These are phyloP conservation scores for Pholiota adiposa DNA, from an alignment of 1,284 basidiomycete genomes.

Conservation along the genomic window DNA sequence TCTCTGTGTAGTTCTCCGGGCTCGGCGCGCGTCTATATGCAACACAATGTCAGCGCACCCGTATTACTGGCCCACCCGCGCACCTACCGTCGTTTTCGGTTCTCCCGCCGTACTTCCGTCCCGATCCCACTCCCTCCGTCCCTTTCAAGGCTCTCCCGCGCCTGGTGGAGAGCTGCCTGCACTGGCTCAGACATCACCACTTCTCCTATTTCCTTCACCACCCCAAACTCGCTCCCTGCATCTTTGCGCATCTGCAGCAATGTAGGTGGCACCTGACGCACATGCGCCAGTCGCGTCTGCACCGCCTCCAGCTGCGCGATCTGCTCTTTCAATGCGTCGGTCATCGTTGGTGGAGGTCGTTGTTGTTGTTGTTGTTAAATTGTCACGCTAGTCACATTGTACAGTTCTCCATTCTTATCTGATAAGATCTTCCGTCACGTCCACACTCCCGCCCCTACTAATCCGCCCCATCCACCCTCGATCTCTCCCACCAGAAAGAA, in stretches of 20 bases:
- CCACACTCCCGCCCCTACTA: conserved; percentile 34
- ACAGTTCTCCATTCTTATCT: conserved; percentile 7
- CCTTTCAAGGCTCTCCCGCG: conserved; percentile 51
- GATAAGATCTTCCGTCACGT: conserved; percentile 29
- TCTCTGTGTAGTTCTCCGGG: conserved; percentile 57
- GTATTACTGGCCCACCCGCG: neutral
- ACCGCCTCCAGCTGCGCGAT: conserved; percentile 29
- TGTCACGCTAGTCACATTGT: conserved; percentile 22
- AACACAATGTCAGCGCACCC: conserved; percentile 8
- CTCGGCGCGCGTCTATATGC: conserved; percentile 44
- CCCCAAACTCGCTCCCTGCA: conserved; percentile 39
- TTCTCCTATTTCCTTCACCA: conserved; percentile 51
- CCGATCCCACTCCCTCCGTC: conserved; percentile 50
- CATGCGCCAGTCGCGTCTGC: conserved; percentile 14
- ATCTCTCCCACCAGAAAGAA: conserved; percentile 34
- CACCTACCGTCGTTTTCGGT: conserved; percentile 56
- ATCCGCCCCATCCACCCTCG: conserved; percentile 33
- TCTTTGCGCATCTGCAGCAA: conserved; percentile 16
- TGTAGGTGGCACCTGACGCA: conserved; percentile 20
- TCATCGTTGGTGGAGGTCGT: conserved; percentile 17
- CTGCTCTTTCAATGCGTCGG: conserved; percentile 19
- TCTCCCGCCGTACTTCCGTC: conserved; percentile 47
- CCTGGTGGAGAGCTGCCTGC: conserved; percentile 56
- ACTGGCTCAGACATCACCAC: conserved; percentile 48
- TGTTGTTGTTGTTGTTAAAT: neutral